Conservation (phyloP, 2,329 filamentous ascomycete species). For the Sporothrix humicola region DNA sequence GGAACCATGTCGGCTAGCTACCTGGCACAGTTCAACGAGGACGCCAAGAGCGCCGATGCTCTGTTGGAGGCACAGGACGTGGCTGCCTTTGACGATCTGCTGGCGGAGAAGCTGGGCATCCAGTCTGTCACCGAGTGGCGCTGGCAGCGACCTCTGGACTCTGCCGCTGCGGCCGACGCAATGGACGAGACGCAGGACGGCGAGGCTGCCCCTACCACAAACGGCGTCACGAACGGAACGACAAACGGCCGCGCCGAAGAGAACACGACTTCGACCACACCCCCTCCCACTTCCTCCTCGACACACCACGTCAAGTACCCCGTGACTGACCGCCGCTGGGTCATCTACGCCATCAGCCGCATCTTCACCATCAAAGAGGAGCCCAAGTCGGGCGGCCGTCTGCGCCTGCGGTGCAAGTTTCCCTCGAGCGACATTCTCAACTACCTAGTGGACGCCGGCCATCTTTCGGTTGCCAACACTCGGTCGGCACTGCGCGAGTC, state of each 20-base stretch:
- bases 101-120: slow-evolving; percentile 54
- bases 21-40: slow-evolving; percentile 52
- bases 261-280: slow-evolving; percentile 10
- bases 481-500: slow-evolving; percentile 62
- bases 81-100: slow-evolving; percentile 53
- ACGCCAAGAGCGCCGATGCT: slow-evolving; percentile 55
- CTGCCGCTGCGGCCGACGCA: slow-evolving; percentile 1
- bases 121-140: slow-evolving; percentile 37
- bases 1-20: slow-evolving; percentile 59
- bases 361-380: slow-evolving; percentile 50
- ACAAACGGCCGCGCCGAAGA: slow-evolving; percentile 25
- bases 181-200: slow-evolving; percentile 38
- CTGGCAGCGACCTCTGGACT: slow-evolving; percentile 41
- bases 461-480: slow-evolving; percentile 64
- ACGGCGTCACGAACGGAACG: not conserved
- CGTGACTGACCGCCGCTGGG: slow-evolving; percentile 67
- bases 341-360: slow-evolving; percentile 66
- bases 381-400: slow-evolving; percentile 35
- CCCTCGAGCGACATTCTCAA: slow-evolving; percentile 61
- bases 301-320: slow-evolving; percentile 50
- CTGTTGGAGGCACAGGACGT: slow-evolving; percentile 55
- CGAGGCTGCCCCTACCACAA: not conserved
- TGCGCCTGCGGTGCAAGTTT: slow-evolving; percentile 49
- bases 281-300: not conserved
- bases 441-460: slow-evolving; percentile 65